Evolutionary conservation across 2,329 filamentous ascomycete genomes (phyloP).

Genomic region (Lachnellula hyalina): DNA sequence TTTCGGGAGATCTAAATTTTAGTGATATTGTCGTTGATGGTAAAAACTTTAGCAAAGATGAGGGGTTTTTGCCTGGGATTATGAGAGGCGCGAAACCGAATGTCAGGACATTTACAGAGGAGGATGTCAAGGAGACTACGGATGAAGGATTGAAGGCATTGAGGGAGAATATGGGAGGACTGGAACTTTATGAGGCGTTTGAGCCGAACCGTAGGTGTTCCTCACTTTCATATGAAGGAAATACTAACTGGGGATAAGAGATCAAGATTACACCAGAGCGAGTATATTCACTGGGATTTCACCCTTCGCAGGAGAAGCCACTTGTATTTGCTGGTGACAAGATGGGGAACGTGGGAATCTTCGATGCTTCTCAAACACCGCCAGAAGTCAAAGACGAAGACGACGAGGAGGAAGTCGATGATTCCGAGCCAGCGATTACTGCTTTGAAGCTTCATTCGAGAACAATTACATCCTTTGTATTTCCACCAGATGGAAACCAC

Average conservation of each 20-base stretch:
- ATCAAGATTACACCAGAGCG: slow-evolving; percentile 89
- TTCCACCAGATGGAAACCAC: slow-evolving; percentile 66
- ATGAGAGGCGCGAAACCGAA: slow-evolving; percentile 70
- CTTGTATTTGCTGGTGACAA: slow-evolving; percentile 94
- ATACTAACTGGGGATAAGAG: slow-evolving; percentile 41
- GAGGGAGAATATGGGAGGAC: slow-evolving; percentile 67
- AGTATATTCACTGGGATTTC: slow-evolving; percentile 82
- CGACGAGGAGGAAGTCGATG: slow-evolving; percentile 62
- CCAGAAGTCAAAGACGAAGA: slow-evolving; percentile 48
- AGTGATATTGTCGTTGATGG: slow-evolving; percentile 76
- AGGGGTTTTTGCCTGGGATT: slow-evolving; percentile 61
- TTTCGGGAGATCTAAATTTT: slow-evolving; percentile 65
- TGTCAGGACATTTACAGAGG: slow-evolving; percentile 77
- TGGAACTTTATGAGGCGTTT: slow-evolving; percentile 80
- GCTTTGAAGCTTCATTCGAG: slow-evolving; percentile 86
- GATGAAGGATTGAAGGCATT: slow-evolving; percentile 70
- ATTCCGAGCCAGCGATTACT: slow-evolving; percentile 71
- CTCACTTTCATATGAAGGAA: not conserved
- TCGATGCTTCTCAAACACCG: slow-evolving; percentile 74
- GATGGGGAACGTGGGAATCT: slow-evolving; percentile 81
- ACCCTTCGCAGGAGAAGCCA: slow-evolving; percentile 79
- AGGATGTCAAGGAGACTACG: slow-evolving; percentile 73
- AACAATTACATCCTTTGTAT: slow-evolving; percentile 81
- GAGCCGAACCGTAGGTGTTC: slow-evolving; percentile 62
- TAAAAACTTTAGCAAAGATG: slow-evolving; percentile 64